phyloP scores from a whole-genome alignment of 2,329 filamentous ascomycete species.

The Mycosphaerelloides madeirae region DNA sequence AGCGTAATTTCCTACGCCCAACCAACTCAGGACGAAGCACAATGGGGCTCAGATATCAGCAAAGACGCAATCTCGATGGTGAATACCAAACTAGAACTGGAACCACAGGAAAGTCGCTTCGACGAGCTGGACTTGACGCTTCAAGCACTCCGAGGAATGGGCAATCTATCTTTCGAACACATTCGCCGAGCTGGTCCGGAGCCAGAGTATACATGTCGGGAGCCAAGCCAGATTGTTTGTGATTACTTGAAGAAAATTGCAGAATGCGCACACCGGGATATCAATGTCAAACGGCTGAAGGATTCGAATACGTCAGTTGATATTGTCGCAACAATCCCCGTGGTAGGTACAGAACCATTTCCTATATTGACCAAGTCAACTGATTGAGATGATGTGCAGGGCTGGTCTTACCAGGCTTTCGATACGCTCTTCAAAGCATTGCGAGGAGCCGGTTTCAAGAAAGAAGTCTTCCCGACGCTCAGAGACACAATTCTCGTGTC shows the following conservation, averaged over 20 bases:
- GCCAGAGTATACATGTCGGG: background rate
- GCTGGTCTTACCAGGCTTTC: conserved; percentile 1
- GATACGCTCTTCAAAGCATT: conserved; percentile 6
- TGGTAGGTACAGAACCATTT: background rate
- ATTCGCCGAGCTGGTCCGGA: background rate
- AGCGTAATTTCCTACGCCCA: conserved; percentile 1
- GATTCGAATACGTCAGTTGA: conserved; percentile 1
- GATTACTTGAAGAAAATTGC: background rate
- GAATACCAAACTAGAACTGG: conserved; percentile 1
- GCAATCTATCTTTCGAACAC: background rate
- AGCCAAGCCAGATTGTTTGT: background rate
- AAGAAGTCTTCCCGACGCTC: background rate
- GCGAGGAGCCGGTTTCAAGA: conserved; percentile 3
- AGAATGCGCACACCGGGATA: background rate
- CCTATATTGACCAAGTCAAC: background rate
- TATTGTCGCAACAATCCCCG: conserved; percentile 2
- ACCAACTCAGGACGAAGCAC: background rate
- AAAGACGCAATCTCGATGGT: background rate
- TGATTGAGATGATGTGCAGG: background rate
- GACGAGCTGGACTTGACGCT: conserved; percentile 1
- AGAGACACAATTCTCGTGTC: conserved; percentile 1
- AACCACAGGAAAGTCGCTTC: background rate
- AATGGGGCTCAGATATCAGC: conserved; percentile 3
- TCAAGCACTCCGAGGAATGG: background rate
- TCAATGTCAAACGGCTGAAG: background rate